Evolutionary conservation across 108 stramenopile species (phyloP).

Genomic region (Bacterosira constricta): DNA sequence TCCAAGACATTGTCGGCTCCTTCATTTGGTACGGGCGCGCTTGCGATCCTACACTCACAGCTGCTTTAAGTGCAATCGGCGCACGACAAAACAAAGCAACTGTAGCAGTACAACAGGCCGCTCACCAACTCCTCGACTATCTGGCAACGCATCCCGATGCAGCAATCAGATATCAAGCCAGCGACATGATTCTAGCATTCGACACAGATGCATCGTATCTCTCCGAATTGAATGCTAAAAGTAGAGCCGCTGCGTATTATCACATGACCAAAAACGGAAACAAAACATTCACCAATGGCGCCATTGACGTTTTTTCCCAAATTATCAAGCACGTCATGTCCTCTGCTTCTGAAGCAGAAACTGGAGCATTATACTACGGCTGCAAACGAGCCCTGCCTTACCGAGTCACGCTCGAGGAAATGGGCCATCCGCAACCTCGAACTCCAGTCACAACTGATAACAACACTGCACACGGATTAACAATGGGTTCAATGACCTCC

Average conservation of each 20-base stretch:
- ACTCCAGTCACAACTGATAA: too few relatives aligned
- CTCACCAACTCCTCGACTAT: too few relatives aligned
- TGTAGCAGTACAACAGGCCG: neutral
- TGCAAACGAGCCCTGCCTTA: too few relatives aligned
- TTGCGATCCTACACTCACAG: too few relatives aligned
- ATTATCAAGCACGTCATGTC: constrained; percentile 9
- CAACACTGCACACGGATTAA: too few relatives aligned
- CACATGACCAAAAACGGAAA: neutral
- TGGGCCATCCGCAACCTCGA: too few relatives aligned
- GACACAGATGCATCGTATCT: too few relatives aligned
- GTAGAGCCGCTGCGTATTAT: neutral
- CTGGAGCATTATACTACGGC: too few relatives aligned
- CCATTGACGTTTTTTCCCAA: neutral
- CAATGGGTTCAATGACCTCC: too few relatives aligned
- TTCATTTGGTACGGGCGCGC: neutral
- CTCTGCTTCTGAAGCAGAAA: constrained; percentile 1
- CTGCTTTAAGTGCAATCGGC: neutral
- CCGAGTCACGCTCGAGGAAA: too few relatives aligned
- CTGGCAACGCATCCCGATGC: neutral
- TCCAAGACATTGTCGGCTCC: neutral
- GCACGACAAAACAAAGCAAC: neutral
- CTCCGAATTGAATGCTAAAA: neutral
- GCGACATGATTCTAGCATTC: neutral
- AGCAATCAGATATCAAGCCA: too few relatives aligned
- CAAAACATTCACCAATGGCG: neutral